Base-by-base conservation (phyloP, 1,139 yeast genomes). In the Candida dubliniensis region DNA sequence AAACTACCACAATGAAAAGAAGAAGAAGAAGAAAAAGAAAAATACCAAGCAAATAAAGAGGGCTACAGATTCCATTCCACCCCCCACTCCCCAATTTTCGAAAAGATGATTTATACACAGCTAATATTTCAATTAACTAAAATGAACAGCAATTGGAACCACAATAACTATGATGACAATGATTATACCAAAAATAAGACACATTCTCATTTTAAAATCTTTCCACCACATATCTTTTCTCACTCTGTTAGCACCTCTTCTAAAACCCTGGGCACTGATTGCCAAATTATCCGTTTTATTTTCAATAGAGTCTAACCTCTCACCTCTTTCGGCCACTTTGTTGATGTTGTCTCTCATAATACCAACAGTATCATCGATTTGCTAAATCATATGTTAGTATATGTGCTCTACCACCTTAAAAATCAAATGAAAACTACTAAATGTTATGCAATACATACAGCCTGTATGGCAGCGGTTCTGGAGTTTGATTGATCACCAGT, bases 181-280 rank as follows among this genome's bases (percentile, higher is more conserved):
- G 50, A 95, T 78, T 31, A 86, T 76, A 36, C 87, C 95, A 36
- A 87, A 77, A 49, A 89, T 86, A 49, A 93, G 76, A 67, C 99
- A 93, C 76, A 91, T 74, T 66, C 96, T 84, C 95, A 93, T 87
- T 74, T 93, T 93, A 81, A 95, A 79, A 66, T 93, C 97, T 69
- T 95, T 93, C 89, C 96, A 87, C 99, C 99, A 93, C 98, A 93
- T 93, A 64, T 90, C 96, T 68, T 91, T 95, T 72, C 99, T 87
- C 40, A 93, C 98, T 58, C 96, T 82, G 70, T 91, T 93, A 47
- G 99, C 99, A 35, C 97, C 96, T 64, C 96, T 81, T 66, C 96
- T 88, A 75, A 95, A 95, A 30, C 96, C 95, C 59, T 89, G 95
- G 7, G 99, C 99, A 42, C 91, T 81, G 43, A 85, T 89, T 34